phyloP scores from a whole-genome alignment of 31 red algal genomes.

The Asparagopsis taxiformis region DNA sequence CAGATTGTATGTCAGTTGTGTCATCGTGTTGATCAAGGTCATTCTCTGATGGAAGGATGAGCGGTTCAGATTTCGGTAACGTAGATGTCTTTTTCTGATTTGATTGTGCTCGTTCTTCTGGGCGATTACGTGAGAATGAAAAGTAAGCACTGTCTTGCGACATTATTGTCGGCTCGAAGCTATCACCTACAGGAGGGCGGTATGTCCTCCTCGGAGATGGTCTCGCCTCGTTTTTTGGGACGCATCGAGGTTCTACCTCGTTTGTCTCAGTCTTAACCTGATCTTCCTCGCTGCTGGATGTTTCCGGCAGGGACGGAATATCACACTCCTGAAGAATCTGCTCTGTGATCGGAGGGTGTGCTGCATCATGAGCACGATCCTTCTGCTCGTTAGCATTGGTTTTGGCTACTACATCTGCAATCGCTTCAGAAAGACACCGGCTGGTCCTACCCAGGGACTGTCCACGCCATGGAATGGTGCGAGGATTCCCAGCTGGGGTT shows the following conservation, averaged over 20 bases:
- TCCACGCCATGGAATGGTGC: background rate
- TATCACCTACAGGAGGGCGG: conserved; percentile 7
- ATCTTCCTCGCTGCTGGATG: background rate
- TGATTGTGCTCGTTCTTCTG: background rate
- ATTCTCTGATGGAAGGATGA: background rate
- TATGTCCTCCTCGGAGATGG: background rate
- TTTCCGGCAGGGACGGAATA: background rate
- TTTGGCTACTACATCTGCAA: background rate
- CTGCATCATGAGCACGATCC: background rate
- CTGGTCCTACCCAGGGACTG: background rate
- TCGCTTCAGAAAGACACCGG: background rate
- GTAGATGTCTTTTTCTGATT: background rate
- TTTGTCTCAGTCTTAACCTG: background rate
- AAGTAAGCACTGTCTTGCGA: conserved; percentile 46
- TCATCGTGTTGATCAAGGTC: background rate
- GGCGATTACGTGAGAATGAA: conserved; percentile 25
- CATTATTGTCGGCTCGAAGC: background rate
- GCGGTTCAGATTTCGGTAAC: background rate
- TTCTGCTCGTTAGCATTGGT: background rate
- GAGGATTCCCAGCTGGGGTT: background rate
- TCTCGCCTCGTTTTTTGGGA: too few relatives aligned
- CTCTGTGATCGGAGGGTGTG: background rate
- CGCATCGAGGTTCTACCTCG: too few relatives aligned
- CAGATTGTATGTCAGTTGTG: background rate
- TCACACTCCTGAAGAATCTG: background rate